Evolutionary conservation across 176 grass and related monocot species (phyloP), one percentile per base, ranked within the genome.

Genomic region (Raddia distichophylla): DNA sequence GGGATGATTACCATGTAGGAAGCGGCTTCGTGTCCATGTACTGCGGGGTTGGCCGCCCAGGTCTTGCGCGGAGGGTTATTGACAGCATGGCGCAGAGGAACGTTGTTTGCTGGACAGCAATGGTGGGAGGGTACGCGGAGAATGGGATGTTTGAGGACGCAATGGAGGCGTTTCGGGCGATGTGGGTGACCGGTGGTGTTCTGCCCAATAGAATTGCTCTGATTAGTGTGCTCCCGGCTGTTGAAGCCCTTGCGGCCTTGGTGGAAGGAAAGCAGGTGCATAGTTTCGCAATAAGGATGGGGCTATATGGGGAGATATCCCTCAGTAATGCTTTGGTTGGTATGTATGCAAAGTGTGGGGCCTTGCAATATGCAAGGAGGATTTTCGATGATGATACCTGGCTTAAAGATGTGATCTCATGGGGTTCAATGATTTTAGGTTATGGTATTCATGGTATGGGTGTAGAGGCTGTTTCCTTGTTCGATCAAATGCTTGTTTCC

Each of bases 1-100:
- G 8, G 4, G 72, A 14, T 2, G 82, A 91, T 82, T 91, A 90
- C 76, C 92, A 93, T 74, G 81, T 94, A 2, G 75, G 64, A 20
- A 89, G 86, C 16, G 83, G 87, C 3, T 84, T 97, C 2, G 74
- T 97, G 56, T 87, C 84, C 48, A 92, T 97, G 91, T 97, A 90
- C 70, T 88, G 68, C 40, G 86, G 78, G 67, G 75, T 65, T 7
- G 45, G 50, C 55, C 65, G 7, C 0, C 64, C 76, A 8, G 61
- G 83, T 42, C 63, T 91, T 55, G 94, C 80, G 0, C 64, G 72
- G 4, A 3, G 10, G 0, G 59, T 94, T 13, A 80, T 92, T 8
- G 14, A 92, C 14, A 3, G 60, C 16, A 90, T 94, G 85, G 51
- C 7, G 15, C 22, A 1, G 35, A 87, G 62, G 55, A 92, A 97